Conservation (phyloP, 2,329 filamentous ascomycete genomes). For the Fusarium luffae region DNA sequence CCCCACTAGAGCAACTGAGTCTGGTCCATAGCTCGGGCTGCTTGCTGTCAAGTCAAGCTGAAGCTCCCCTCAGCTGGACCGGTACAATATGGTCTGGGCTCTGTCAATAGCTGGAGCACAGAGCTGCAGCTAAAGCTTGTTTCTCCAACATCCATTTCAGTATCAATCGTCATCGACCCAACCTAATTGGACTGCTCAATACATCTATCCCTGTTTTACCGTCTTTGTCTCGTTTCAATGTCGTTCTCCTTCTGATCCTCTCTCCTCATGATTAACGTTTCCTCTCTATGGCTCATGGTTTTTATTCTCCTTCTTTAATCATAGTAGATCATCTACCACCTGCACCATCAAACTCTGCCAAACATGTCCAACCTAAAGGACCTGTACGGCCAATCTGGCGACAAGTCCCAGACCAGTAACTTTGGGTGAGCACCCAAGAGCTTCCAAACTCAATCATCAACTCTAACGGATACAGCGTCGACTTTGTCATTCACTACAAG, state of each 20-base stretch:
- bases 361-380: slow-evolving; percentile 51
- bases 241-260: slow-evolving; percentile 3
- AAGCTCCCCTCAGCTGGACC: slow-evolving; percentile 21
- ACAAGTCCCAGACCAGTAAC: slow-evolving; percentile 50
- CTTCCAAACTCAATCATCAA: background rate
- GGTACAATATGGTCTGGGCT: background rate
- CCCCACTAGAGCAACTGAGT: slow-evolving; percentile 9
- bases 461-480: slow-evolving; percentile 67
- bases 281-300: background rate
- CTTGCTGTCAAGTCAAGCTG: slow-evolving; percentile 5
- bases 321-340: slow-evolving; percentile 1
- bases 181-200: slow-evolving; percentile 23
- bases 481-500: slow-evolving; percentile 87
- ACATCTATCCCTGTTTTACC: slow-evolving; percentile 31
- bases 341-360: slow-evolving; percentile 12
- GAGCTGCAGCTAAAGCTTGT: slow-evolving; percentile 39
- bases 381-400: slow-evolving; percentile 48
- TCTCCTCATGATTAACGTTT: background rate
- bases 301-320: background rate
- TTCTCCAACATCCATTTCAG: slow-evolving; percentile 33
- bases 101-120: background rate
- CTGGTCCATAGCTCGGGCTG: no score
- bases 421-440: slow-evolving; percentile 52
- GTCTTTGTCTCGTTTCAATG: slow-evolving; percentile 6
- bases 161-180: slow-evolving; percentile 36